Conservation (phyloP, 2,329 filamentous ascomycete genomes). For the Lachnellula occidentalis region DNA sequence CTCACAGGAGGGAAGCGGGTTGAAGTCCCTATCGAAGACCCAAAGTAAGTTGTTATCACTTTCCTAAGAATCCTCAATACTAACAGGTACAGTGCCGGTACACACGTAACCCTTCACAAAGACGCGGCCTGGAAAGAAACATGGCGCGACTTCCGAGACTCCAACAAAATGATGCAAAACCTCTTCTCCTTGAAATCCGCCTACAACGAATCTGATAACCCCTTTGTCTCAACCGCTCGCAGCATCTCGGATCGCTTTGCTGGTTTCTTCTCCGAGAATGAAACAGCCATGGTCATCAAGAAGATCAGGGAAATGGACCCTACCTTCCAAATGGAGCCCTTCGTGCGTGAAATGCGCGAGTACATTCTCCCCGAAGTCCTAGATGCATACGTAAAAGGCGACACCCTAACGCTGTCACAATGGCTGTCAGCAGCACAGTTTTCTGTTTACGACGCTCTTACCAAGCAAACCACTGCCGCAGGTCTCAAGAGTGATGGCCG, state of each 20-base stretch:
- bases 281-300: slow-evolving; percentile 96
- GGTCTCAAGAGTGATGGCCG: slow-evolving; percentile 92
- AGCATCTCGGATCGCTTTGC: slow-evolving; percentile 90
- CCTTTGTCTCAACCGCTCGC: slow-evolving; percentile 80
- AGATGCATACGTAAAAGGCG: slow-evolving; percentile 96
- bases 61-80: not conserved
- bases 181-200: slow-evolving; percentile 79
- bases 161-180: slow-evolving; percentile 80
- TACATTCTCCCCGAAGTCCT: slow-evolving; percentile 97
- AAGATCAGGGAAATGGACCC: slow-evolving; percentile 97
- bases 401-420: slow-evolving; percentile 81
- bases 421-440: slow-evolving; percentile 97
- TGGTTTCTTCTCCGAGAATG: slow-evolving; percentile 97
- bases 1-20: slow-evolving; percentile 35
- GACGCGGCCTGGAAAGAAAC: slow-evolving; percentile 96
- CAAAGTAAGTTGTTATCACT: slow-evolving; percentile 59
- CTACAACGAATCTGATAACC: slow-evolving; percentile 97
- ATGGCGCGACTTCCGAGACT: slow-evolving; percentile 94
- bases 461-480: slow-evolving; percentile 89
- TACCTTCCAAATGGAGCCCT: slow-evolving; percentile 88
- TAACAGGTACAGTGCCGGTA: slow-evolving; percentile 68
- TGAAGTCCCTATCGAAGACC: slow-evolving; percentile 74
- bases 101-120: slow-evolving; percentile 92
- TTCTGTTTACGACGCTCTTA: slow-evolving; percentile 93
- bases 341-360: slow-evolving; percentile 90